These are phyloP conservation scores for Dothidotthia symphoricarpi DNA, from an alignment of 2,329 filamentous ascomycete genomes.

Conservation along the genomic window DNA sequence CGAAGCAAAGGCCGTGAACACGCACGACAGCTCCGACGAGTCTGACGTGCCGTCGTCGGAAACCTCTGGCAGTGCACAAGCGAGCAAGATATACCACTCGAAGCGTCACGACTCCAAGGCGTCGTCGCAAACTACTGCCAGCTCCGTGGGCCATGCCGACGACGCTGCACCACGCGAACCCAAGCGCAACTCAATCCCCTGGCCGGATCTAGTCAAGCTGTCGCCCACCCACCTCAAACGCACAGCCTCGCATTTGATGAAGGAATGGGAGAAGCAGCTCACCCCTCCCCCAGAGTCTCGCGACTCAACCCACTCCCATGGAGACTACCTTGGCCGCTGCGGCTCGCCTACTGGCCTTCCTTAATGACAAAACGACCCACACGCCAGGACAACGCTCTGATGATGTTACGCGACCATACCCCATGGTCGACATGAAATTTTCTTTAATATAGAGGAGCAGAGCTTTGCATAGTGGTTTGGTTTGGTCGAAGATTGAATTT, in stretches of 20 bases:
- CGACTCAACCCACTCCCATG: constrained; percentile 30
- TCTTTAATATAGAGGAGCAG: constrained; percentile 17
- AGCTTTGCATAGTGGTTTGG: constrained; percentile 23
- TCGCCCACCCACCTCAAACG: constrained; percentile 74
- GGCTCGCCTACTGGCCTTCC: constrained; percentile 21
- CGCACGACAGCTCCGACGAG: constrained; percentile 47
- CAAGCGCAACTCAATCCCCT: constrained; percentile 52
- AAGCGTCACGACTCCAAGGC: constrained; percentile 42
- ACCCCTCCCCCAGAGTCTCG: constrained; percentile 48
- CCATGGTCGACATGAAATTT: constrained; percentile 26
- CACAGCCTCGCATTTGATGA: constrained; percentile 82
- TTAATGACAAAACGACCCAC: constrained; percentile 21
- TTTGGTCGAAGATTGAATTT: constrained; percentile 6
- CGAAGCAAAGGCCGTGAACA: constrained; percentile 40
- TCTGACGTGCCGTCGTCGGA: constrained; percentile 51
- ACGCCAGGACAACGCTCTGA: constrained; percentile 21
- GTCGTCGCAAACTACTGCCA: constrained; percentile 36
- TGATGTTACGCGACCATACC: constrained; percentile 33
- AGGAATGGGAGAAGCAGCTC: constrained; percentile 83
- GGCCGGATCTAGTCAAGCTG: constrained; percentile 69
- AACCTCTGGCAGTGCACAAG: constrained; percentile 50
- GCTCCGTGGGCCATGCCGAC: constrained; percentile 26
- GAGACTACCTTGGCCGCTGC: constrained; percentile 39
- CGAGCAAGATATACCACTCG: constrained; percentile 53
- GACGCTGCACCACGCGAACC: constrained; percentile 24